Conservation (phyloP, 2,329 filamentous ascomycete species). For the Diaporthe sp. region DNA sequence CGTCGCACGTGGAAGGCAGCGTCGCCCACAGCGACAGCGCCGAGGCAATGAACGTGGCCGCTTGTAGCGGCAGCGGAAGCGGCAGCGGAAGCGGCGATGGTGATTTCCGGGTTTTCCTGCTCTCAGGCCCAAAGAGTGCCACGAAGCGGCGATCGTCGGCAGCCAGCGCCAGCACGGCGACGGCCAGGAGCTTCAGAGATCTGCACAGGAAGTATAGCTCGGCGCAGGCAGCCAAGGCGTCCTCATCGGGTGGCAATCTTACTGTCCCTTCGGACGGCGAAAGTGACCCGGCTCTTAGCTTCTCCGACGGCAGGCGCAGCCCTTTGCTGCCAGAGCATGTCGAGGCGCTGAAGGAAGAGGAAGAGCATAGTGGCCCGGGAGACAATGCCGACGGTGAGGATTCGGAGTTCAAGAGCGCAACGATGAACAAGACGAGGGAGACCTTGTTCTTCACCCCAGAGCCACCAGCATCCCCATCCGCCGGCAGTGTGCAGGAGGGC, state of each 20-base stretch:
- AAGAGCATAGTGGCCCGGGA: constrained; percentile 30
- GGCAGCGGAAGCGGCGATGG: constrained; percentile 47
- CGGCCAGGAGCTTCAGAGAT: constrained; percentile 75
- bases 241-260: constrained; percentile 56
- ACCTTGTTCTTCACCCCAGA: constrained; percentile 60
- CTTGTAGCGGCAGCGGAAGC: not conserved
- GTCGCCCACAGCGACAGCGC: constrained; percentile 43
- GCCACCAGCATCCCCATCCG: constrained; percentile 52
- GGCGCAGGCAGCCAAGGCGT: constrained; percentile 61
- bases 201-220: constrained; percentile 73
- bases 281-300: constrained; percentile 71
- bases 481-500: constrained; percentile 45
- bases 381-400: constrained; percentile 41
- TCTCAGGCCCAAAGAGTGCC: constrained; percentile 51
- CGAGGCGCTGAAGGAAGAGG: constrained; percentile 51
- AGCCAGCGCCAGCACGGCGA: constrained; percentile 76
- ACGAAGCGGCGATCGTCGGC: constrained; percentile 71
- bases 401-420: constrained; percentile 47
- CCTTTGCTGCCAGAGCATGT: constrained; percentile 67
- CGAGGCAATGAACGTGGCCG: constrained; percentile 48
- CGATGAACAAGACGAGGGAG: constrained; percentile 49
- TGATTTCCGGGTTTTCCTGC: constrained; percentile 68
- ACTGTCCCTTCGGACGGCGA: constrained; percentile 69
- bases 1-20: constrained; percentile 51
- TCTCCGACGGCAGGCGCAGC: constrained; percentile 71